phyloP scores from a whole-genome alignment of 2,329 filamentous ascomycete species.

The Hypoxylon sp. region DNA sequence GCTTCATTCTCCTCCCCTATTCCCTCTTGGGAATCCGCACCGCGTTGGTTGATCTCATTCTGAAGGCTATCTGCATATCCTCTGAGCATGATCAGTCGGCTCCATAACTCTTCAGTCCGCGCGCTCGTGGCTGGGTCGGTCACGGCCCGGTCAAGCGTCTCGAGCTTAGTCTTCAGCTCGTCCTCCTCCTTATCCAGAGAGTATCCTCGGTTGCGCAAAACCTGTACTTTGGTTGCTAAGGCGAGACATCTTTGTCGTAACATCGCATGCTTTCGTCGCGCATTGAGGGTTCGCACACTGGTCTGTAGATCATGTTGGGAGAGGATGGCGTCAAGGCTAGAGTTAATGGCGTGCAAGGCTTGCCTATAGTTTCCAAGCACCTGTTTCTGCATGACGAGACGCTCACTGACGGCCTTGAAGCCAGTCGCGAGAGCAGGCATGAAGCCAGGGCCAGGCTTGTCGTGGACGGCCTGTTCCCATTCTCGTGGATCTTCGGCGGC shows the following conservation, averaged over 20 bases:
- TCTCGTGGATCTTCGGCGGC: constrained; percentile 76
- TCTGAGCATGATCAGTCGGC: constrained; percentile 76
- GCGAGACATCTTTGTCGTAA: constrained; percentile 77
- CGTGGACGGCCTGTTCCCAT: constrained; percentile 84
- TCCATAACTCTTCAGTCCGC: constrained; percentile 86
- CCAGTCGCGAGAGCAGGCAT: constrained; percentile 80
- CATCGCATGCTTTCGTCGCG: constrained; percentile 75
- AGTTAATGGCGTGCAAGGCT: constrained; percentile 81
- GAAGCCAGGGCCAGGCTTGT: constrained; percentile 78
- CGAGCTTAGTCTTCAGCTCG: constrained; percentile 75
- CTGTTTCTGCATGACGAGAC: constrained; percentile 75
- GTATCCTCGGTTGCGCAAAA: constrained; percentile 82
- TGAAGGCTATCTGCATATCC: constrained; percentile 77
- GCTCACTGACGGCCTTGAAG: constrained; percentile 74
- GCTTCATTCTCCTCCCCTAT: constrained; percentile 75
- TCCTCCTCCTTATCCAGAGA: constrained; percentile 83
- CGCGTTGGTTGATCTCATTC: constrained; percentile 75
- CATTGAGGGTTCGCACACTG: constrained; percentile 76
- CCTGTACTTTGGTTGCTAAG: constrained; percentile 81
- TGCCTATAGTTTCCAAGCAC: constrained; percentile 75
- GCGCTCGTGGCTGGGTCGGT: constrained; percentile 79
- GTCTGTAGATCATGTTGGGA: constrained; percentile 80
- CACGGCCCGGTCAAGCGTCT: constrained; percentile 72
- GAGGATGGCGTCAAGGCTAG: constrained; percentile 74
- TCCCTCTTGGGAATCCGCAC: constrained; percentile 62